These are phyloP conservation scores for Lupinus albus DNA, from an alignment of 306 rosid genomes.

Conservation along the genomic window DNA sequence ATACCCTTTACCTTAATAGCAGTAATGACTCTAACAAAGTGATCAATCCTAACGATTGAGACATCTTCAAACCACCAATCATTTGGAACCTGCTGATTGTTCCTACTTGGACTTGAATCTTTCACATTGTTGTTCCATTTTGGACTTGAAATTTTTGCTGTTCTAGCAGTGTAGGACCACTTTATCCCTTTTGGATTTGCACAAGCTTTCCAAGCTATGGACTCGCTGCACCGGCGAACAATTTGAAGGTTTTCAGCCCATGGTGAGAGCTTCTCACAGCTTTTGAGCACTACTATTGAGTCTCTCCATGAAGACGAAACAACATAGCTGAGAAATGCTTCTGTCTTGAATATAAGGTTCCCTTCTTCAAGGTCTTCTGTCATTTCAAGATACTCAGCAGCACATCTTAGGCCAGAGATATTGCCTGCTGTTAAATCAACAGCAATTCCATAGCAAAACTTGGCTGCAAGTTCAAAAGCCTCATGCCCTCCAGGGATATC, in stretches of 20 bases:
- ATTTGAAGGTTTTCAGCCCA: conserved; percentile 98
- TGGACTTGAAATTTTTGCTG: conserved; percentile 67
- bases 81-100: conserved; percentile 75
- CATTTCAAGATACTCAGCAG: conserved; percentile 95
- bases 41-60: conserved; percentile 91
- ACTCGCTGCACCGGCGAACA: conserved; percentile 90
- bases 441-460: conserved; percentile 89
- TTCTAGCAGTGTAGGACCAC: conserved; percentile 89
- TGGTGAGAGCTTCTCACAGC: conserved; percentile 91
- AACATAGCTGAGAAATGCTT: conserved; percentile 95
- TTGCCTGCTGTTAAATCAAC: conserved; percentile 95
- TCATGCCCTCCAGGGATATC: conserved; percentile 93
- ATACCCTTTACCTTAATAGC: conserved; percentile 96
- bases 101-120: conserved; percentile 84
- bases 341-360: conserved; percentile 93
- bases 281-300: conserved; percentile 87
- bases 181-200: conserved; percentile 95
- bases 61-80: conserved; percentile 99
- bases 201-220: conserved; percentile 98
- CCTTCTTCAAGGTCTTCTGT: conserved; percentile 98
- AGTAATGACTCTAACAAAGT: conserved; percentile 87
- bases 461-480: conserved; percentile 86
- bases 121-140: conserved; percentile 79
- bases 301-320: conserved; percentile 96
- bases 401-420: conserved; percentile 93